Conservation (phyloP, 2,329 filamentous ascomycete genomes). For the Ceratocystis eucalypticola region DNA sequence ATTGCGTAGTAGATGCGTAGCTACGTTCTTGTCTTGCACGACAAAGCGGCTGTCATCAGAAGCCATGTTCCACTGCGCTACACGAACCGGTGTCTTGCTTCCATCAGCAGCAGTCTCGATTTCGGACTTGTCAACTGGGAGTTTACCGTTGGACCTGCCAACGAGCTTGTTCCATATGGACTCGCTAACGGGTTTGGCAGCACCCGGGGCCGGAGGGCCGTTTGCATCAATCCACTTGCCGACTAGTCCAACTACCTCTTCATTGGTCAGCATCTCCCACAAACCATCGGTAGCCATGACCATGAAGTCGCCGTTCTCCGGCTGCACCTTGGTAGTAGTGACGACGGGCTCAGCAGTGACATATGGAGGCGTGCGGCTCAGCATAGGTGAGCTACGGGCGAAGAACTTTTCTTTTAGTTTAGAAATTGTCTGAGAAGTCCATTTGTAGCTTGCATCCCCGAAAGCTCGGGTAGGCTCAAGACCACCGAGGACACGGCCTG, state of each 20-base stretch:
- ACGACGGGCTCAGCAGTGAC: conserved; percentile 93
- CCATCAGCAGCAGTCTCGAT: conserved; percentile 64
- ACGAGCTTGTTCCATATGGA: conserved; percentile 48
- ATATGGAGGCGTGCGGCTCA: conserved; percentile 85
- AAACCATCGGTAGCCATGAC: conserved; percentile 93
- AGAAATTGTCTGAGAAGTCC: conserved; percentile 72
- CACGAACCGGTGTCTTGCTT: conserved; percentile 66
- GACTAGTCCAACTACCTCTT: conserved; percentile 91
- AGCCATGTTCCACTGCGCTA: conserved; percentile 79
- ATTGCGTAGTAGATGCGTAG: conserved; percentile 89
- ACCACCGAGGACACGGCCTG: conserved; percentile 81
- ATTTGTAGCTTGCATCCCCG: conserved; percentile 94
- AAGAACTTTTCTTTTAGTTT: conserved; percentile 79
- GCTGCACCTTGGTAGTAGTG: conserved; percentile 82
- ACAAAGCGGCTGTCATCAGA: conserved; percentile 71
- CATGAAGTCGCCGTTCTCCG: conserved; percentile 82
- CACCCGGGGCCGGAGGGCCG: conserved; percentile 31
- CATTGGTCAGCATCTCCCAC: conserved; percentile 98
- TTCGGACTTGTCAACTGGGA: conserved; percentile 53
- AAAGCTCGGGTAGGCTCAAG: conserved; percentile 90
- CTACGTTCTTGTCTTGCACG: conserved; percentile 88
- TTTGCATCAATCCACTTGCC: conserved; percentile 93
- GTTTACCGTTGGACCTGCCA: conserved; percentile 29
- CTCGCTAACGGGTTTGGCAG: conserved; percentile 52
- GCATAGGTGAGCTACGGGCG: conserved; percentile 59